phyloP scores from a whole-genome alignment of 768 basidiomycete species.

The Pisolithus albus region DNA sequence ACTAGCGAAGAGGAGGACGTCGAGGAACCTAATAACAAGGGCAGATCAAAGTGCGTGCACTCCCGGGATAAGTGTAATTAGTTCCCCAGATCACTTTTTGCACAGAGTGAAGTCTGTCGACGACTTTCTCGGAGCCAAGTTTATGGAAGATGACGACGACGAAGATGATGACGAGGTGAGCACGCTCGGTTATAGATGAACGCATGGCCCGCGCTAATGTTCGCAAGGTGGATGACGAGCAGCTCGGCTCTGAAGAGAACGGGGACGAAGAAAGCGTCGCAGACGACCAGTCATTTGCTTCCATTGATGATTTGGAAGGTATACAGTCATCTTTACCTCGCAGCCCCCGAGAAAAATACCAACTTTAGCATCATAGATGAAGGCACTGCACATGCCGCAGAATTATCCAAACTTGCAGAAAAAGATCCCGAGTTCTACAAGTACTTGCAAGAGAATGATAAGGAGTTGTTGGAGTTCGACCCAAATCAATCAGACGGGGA shows the following conservation, averaged over 20 bases:
- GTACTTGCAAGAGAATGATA: conserved; percentile 93
- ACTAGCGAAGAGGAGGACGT: conserved; percentile 28
- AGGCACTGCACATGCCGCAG: conserved; percentile 66
- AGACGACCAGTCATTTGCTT: conserved; percentile 66
- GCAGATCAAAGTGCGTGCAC: conserved; percentile 9
- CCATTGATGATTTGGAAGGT: conserved; percentile 75
- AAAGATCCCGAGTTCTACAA: conserved; percentile 99
- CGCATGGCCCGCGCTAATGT: conserved; percentile 2
- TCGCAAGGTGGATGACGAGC: conserved; percentile 20
- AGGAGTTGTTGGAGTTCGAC: conserved; percentile 80
- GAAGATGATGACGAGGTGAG: conserved; percentile 44
- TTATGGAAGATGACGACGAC: conserved; percentile 60
- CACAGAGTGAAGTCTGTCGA: conserved; percentile 48
- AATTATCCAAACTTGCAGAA: conserved; percentile 83
- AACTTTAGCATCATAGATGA: conserved; percentile 41
- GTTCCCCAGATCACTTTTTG: conserved; percentile 1
- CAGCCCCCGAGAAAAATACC: background rate
- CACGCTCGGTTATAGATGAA: background rate
- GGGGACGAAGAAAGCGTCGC: conserved; percentile 37
- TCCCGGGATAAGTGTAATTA: background rate
- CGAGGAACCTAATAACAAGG: conserved; percentile 1
- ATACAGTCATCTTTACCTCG: conserved; percentile 1
- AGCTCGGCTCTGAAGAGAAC: conserved; percentile 28
- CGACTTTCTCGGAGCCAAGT: conserved; percentile 64
- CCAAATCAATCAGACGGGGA: conserved; percentile 41